Evolutionary conservation across 257 asterid species (phyloP), one percentile per base, ranked within the genome.

Genomic region (Solanum etuberosum): DNA sequence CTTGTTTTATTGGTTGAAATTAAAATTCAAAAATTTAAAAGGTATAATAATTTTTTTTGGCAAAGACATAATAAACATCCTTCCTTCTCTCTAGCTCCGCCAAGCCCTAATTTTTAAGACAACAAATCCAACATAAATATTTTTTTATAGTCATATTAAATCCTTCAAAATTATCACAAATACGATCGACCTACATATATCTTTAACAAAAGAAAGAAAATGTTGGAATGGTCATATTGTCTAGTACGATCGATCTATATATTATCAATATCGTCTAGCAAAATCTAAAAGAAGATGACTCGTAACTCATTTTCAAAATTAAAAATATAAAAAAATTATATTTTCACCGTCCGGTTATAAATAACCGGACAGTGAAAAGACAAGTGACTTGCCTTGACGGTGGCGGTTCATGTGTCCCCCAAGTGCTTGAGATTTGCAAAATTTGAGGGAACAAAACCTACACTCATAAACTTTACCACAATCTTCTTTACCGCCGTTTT

Each of bases 401-500:
- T 96, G 99, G 95, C 99, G 98, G 89, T 96, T 96, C 99, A 96
- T 96, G 91, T 96, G 99, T 88, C 99, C 99, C 71, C 99, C 99
- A 15, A 96, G 98, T 83, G 99, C 99, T 95, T 96, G 99, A 71
- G 98, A 97, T 88, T 97, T 97, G 98, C 98, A 94, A 92, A 97
- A 97, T 91, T 97, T 97, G 89, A 97, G 99, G 91, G 99, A 95
- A 90, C 99, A 96, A 88, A 96, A 96, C 90, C 99, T 96, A 97
- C 99, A 96, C 83, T 97, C 98, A 43, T 97, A 95, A 86, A 97
- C 98, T 93, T 96, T 96, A n/a, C 89, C 93, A 27, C 88, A 10
- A 38, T 92, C 98, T 38, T 90, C 97, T 89, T 89, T 89, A 10
- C 74, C 93, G 95, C 97, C 95, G 98, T 92, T 92, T 94, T 97